These are phyloP conservation scores for Hymenoscyphus linearis DNA, from an alignment of 2,329 filamentous ascomycete species.

Conservation along the genomic window DNA sequence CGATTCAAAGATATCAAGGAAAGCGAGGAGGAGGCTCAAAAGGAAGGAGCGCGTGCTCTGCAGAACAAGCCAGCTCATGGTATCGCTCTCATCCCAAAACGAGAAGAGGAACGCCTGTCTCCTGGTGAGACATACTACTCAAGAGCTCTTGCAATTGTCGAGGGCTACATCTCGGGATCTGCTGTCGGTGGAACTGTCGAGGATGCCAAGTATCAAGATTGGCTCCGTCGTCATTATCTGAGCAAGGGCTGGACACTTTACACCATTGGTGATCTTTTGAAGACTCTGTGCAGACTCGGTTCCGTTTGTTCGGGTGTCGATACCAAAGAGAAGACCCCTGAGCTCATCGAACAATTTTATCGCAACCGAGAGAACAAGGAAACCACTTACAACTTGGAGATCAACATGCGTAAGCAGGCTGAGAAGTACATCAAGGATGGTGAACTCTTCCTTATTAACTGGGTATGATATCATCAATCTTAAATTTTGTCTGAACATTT, in stretches of 20 bases:
- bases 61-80: constrained; percentile 75
- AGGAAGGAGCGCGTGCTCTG: constrained; percentile 68
- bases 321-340: constrained; percentile 85
- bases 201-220: constrained; percentile 78
- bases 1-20: constrained; percentile 80
- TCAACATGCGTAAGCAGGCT: constrained; percentile 84
- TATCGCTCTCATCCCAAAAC: constrained; percentile 73
- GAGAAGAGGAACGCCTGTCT: constrained; percentile 58
- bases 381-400: constrained; percentile 85
- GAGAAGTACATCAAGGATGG: constrained; percentile 91
- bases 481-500: not conserved
- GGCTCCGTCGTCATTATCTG: constrained; percentile 85
- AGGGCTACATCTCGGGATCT: constrained; percentile 61
- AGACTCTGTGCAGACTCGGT: constrained; percentile 73
- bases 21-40: constrained; percentile 65
- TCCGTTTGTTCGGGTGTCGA: constrained; percentile 81
- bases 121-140: constrained; percentile 66
- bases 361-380: constrained; percentile 74
- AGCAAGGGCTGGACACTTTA: constrained; percentile 90
- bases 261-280: constrained; percentile 83
- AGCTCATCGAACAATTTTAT: constrained; percentile 84
- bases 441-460: constrained; percentile 85
- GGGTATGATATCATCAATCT: constrained; percentile 56
- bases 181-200: constrained; percentile 65
- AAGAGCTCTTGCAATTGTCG: constrained; percentile 78